Evolutionary conservation across 441 rosid species (phyloP), one percentile per base, ranked within the genome.

Genomic region (Syzygium syzygioides): DNA sequence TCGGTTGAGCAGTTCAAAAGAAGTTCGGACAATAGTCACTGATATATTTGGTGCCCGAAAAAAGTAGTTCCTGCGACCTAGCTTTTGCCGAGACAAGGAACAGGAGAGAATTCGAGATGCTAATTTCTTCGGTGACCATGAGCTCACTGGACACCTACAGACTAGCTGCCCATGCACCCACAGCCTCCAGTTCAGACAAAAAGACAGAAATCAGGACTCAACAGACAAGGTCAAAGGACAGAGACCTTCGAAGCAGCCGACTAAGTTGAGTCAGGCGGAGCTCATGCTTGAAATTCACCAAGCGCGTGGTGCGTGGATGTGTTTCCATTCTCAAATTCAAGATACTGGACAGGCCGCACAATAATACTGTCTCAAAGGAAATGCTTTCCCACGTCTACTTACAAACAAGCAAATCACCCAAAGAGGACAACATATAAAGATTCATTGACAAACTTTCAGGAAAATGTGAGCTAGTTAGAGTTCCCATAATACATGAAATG

Each of bases 401-500:
- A 90, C 89, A 88, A 84, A 87, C 92, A 60, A 87, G 50, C 32
- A 85, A 85, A 52, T 85, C 86, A 52, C 34, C 54, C 62, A 23
- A 85, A 57, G 83, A 17, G 41, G 59, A 23, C 57, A 45, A 54
- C 64, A 7, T 85, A 55, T 23, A 53, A 34, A 85, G 87, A 85
- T 55, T 85, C 34, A 85, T 85, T 85, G 30, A 85, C 87, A 19
- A 85, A 54, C 83, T 85, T 85, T 85, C 87, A 34, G 28, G 87
- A 32, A 85, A 55, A 34, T 28, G 87, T 34, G 62, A 54, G 62
- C 41, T 30, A 34, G 87, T 54, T 25, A 30, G 87, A 55, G 26
- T 54, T 45, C 48, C 64, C 56, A 84, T 89, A 89, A 86, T 55
- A 83, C 90, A 88, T 19, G 55, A 88, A 88, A 87, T 32, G 90